Percentiles rank a stretch among this genome's conserved stretches.
Conservation (phyloP, 805 yeast genomes). For the Candida jianshihensis region DNA sequence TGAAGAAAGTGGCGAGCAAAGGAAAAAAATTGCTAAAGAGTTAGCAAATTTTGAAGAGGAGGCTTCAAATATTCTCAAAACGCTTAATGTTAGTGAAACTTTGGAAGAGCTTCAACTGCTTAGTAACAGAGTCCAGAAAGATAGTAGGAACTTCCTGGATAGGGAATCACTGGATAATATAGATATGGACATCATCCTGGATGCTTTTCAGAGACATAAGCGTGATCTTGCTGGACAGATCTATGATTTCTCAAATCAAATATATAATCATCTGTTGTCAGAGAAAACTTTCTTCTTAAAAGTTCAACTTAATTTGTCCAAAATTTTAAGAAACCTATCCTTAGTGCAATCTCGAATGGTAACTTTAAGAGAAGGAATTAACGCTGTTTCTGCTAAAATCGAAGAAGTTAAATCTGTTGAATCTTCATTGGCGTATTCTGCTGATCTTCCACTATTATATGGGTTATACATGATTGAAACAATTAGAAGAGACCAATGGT, state of each 20-base stretch:
- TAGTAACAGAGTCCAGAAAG: conserved; percentile 17
- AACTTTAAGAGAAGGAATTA: conserved; percentile 17
- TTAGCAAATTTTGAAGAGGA: conserved; percentile 36
- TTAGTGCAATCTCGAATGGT: conserved; percentile 16
- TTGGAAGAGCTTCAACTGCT: conserved; percentile 12
- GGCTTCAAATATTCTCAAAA: conserved; percentile 24
- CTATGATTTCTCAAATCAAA: conserved; percentile 24
- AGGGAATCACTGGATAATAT: no score
- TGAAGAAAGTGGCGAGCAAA: conserved; percentile 29
- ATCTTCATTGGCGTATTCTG: conserved; percentile 29
- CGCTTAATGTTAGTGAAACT: conserved; percentile 13
- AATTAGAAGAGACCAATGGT: conserved; percentile 55
- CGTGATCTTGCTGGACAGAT: conserved; percentile 26
- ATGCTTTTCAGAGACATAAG: conserved; percentile 19
- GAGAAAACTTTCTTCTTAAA: conserved; percentile 29
- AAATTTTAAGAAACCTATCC: conserved; percentile 12
- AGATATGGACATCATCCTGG: conserved; percentile 18
- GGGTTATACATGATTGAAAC: conserved; percentile 63
- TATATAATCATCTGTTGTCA: conserved; percentile 28
- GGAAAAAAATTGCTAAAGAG: conserved; percentile 30
- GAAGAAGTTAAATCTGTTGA: conserved; percentile 21
- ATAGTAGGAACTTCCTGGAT: conserved; percentile 15
- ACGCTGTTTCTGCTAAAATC: conserved; percentile 9
- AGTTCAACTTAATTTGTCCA: conserved; percentile 10
- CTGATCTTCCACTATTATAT: conserved; percentile 65